Conservation (phyloP, 768 basidiomycete genomes). For the Pseudohyphozyma bogoriensis region DNA sequence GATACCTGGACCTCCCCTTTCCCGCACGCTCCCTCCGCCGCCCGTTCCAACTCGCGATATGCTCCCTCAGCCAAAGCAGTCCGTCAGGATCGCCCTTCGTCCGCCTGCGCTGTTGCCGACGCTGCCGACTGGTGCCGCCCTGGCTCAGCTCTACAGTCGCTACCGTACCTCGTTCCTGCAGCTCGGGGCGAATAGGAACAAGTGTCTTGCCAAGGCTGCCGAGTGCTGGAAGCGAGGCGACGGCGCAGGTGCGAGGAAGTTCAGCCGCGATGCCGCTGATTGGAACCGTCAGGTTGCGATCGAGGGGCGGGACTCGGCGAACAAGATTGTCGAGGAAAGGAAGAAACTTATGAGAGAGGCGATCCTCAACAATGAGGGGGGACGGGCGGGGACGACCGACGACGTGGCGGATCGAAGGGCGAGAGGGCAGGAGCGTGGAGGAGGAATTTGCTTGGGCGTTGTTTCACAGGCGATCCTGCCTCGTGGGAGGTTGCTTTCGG, state of each 20-base stretch:
- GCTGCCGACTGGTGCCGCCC: constrained; percentile 67
- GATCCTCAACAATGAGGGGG: constrained; percentile 52
- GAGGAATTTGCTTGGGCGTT: constrained; percentile 79
- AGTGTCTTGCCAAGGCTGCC: constrained; percentile 85
- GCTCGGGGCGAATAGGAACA: constrained; percentile 85
- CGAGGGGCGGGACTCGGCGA: constrained; percentile 77
- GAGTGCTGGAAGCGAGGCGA: constrained; percentile 94
- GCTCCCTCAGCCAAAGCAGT: constrained; percentile 47
- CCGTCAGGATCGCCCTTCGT: constrained; percentile 73
- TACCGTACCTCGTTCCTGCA: constrained; percentile 82
- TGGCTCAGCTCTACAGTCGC: constrained; percentile 74
- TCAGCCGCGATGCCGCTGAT: constrained; percentile 86
- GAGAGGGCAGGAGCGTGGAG: constrained; percentile 66
- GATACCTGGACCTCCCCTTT: not conserved
- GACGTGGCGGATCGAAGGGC: constrained; percentile 67
- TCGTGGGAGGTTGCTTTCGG: constrained; percentile 44
- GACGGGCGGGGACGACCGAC: constrained; percentile 57
- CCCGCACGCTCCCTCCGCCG: not conserved
- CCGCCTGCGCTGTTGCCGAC: constrained; percentile 78
- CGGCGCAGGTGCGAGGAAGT: constrained; percentile 88
- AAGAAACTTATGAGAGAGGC: constrained; percentile 64
- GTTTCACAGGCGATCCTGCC: constrained; percentile 46
- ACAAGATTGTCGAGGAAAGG: constrained; percentile 73
- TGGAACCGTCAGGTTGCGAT: constrained; percentile 79
- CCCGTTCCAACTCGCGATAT: constrained; percentile 43